phyloP scores from a whole-genome alignment of 2,329 filamentous ascomycete species.

The Parascedosporium putredinis region DNA sequence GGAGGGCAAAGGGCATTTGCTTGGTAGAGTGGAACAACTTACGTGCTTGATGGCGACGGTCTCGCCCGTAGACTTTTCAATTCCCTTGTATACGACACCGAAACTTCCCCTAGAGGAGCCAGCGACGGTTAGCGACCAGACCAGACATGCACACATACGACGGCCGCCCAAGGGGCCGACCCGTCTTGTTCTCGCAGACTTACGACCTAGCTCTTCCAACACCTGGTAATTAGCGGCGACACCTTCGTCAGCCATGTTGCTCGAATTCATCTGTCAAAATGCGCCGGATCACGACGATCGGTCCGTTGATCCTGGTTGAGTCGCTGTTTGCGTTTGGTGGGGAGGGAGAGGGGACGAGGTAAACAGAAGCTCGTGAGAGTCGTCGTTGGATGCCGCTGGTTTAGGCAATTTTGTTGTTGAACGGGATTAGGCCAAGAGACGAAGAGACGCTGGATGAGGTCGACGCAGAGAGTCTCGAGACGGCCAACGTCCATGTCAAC shows the following conservation, averaged over 20 bases:
- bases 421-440: not conserved
- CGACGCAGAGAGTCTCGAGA: conserved; percentile 1
- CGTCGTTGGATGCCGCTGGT: not conserved
- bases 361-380: not conserved
- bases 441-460: not conserved
- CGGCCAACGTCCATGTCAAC: conserved; percentile 1
- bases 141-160: too few species aligned
- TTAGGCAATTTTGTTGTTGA: not conserved
- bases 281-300: too few species aligned
- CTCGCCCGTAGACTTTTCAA: conserved; percentile 81
- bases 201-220: conserved; percentile 90
- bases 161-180: too few species aligned
- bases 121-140: conserved; percentile 7
- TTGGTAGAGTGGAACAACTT: conserved; percentile 27
- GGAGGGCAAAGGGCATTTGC: too few species aligned
- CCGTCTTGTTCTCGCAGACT: conserved; percentile 27
- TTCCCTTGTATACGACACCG: conserved; percentile 92
- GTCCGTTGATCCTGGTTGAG: not conserved
- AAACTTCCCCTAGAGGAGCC: conserved; percentile 69
- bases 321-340: not conserved
- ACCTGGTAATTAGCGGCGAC: conserved; percentile 87
- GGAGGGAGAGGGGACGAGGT: not conserved
- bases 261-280: not conserved
- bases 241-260: conserved; percentile 46
- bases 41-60: conserved; percentile 96